Base-by-base conservation (phyloP, 495 filamentous ascomycete species). In the Achaetomiella virescens region DNA sequence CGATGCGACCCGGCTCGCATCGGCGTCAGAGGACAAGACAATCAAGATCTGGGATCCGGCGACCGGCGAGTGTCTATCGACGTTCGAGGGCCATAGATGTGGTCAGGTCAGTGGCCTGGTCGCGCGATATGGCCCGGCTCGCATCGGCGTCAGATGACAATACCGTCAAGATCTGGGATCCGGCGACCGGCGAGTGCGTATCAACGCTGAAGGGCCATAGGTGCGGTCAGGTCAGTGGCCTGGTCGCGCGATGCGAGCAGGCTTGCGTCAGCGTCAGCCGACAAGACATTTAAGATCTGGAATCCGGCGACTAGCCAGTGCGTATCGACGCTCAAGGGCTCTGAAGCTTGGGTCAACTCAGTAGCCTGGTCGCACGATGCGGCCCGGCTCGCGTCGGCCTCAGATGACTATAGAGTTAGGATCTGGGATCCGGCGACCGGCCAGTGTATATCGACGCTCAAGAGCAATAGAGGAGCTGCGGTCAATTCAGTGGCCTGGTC, bases 41-140 rank as follows among this genome's bases (percentile, higher is more conserved):
- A 53, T 71, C 17, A 61, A 68, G 57, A 55, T 76, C 58, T 75
- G 72, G 72, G 62, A 72, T 55, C 52, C 46, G 3, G 17, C 46
- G 10, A 48, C 46, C n/a, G 31, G 46, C n/a, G 27, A 48, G 29
- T 61, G 45, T 14, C 40, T 40, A 17, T 46, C 57, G 46, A 61
- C 59, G 38, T 46, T 64, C 25, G 33, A 61, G 27, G 58, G 42
- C 21, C 50, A 61, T 63, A 57, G 55, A 25, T n/a, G 18, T 38
- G 31, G 54, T 67, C 41, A 11, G 56, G 48, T 33, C 54, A n/a
- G 54, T 56, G 2, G 54, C 37, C 22, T 56, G 44, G 38, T 56
- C 54, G 33, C n/a, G 33, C 33, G 45, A 56, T 33, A 14, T 14
- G 9, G 29, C 14, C 31, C 29, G 68, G 14, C 9, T 76, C 0